Base-by-base conservation (phyloP, 371 early-diverging fungal genomes). In the Syncephalastrum monosporum region DNA sequence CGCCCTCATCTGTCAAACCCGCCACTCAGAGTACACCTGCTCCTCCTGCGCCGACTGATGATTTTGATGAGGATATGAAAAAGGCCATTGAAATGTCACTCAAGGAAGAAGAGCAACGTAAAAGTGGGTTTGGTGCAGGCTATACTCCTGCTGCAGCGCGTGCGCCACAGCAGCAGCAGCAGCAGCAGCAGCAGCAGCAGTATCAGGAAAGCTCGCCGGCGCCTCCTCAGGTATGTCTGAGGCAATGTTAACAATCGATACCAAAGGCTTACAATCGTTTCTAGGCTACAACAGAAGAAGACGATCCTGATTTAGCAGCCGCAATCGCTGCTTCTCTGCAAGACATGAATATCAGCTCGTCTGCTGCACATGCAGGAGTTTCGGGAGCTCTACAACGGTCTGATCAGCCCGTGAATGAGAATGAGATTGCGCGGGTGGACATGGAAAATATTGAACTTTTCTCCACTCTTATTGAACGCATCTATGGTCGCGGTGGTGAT, bases 261-360 rank as follows among this genome's bases (percentile, higher is more conserved):
- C 25, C 19, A 29, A 57, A 5, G 33, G 4, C 23, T 29, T 25
- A 50, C 57, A 17, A 10, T 38, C 47, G 16, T 21, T 12, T 42
- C 14, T 19, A 57, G 55, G 25, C 41, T 29, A 19, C 47, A 21
- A 55, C 43, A 38, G 63, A 71, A 41, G 81, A 81, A 2, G 87
- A 84, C 2, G 89, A 90, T 24, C 91, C 89, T 6, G 97, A 97
- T 59, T 68, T 98, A 21, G 86, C 89, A 54, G 93, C 93, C 0
- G 98, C 98, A 5, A 97, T 98, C 65, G 94, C 88, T 15, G 98
- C 95, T 3, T 96, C 96, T 2, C 72, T 98, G 51, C 75, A 76
- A 47, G 97, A 97, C 53, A 67, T 77, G 59, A 61, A 50, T 52
- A 33, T 61, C 47, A 53, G 67, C 47, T 8, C 62, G 46, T 49